These are phyloP conservation scores for Cadophora malorum DNA, from an alignment of 2,329 filamentous ascomycete genomes.

Conservation along the genomic window DNA sequence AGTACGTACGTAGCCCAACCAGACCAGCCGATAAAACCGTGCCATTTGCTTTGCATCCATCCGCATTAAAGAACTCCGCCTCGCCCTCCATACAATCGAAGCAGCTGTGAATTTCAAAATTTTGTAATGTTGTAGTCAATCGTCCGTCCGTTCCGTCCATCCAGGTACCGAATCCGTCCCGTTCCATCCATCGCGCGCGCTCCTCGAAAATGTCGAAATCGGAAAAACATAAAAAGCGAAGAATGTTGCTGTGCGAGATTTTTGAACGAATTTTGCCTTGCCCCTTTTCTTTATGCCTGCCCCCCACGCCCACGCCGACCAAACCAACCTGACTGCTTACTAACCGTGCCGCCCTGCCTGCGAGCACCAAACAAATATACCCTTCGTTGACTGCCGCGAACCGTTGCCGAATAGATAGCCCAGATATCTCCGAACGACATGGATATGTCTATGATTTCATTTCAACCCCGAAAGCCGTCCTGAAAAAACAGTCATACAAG, in stretches of 20 bases:
- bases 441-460: conserved; percentile 42
- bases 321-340: conserved; percentile 27
- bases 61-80: conserved; percentile 48
- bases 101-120: conserved; percentile 35
- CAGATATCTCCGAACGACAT: conserved; percentile 40
- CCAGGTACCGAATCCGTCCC: conserved; percentile 11
- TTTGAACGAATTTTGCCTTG: conserved; percentile 29
- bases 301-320: conserved; percentile 33
- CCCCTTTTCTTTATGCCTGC: conserved; percentile 45
- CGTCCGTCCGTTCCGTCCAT: conserved; percentile 20
- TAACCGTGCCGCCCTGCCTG: conserved; percentile 22
- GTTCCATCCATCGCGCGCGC: conserved; percentile 1
- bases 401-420: conserved; percentile 40
- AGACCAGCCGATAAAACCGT: conserved; percentile 29
- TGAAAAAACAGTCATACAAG: conserved; percentile 44
- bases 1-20: conserved; percentile 37
- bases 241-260: conserved; percentile 12
- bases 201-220: conserved; percentile 17
- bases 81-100: conserved; percentile 38
- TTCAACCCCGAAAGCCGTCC: conserved; percentile 44
- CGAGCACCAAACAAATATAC: conserved; percentile 32
- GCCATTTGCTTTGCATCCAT: conserved; percentile 27
- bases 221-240: not conserved
- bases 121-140: conserved; percentile 29
- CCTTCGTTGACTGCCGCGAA: conserved; percentile 35